Percentiles rank a stretch among this genome's conserved stretches.
These are phyloP conservation scores for Suzukiozyma palmioleophila DNA, from an alignment of 1,139 yeast species.

Conservation along the genomic window DNA sequence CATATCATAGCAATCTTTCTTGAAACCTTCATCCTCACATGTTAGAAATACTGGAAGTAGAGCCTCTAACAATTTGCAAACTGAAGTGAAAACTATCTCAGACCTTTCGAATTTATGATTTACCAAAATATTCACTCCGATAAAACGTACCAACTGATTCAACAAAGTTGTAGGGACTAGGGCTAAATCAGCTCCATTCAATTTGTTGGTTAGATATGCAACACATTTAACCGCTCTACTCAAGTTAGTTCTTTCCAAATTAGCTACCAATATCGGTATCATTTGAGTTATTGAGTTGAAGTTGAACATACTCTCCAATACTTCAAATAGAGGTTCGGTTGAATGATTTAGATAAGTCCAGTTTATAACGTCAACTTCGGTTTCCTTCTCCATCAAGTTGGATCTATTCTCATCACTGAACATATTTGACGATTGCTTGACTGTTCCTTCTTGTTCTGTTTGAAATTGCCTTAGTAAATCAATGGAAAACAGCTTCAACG, in stretches of 20 bases:
- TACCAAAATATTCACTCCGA: slow-evolving; percentile 30
- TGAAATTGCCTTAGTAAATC: neutral
- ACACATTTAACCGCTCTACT: neutral
- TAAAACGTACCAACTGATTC: slow-evolving; percentile 17
- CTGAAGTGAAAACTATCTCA: slow-evolving; percentile 27
- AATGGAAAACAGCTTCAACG: neutral
- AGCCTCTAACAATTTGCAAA: slow-evolving; percentile 20
- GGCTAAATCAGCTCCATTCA: neutral
- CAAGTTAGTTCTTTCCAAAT: neutral
- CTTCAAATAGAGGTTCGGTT: neutral
- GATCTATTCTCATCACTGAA: slow-evolving; percentile 1
- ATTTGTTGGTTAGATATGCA: neutral
- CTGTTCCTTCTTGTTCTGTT: neutral
- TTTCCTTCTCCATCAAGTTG: neutral
- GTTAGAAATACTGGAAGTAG: slow-evolving; percentile 12
- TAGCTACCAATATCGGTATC: neutral
- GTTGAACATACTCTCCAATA: slow-evolving; percentile 1
- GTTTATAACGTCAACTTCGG: neutral
- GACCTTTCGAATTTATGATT: slow-evolving; percentile 27
- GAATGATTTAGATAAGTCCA: neutral
- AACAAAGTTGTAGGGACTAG: slow-evolving; percentile 5
- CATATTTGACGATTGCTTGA: neutral
- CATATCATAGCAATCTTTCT: slow-evolving; percentile 33
- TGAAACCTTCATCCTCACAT: slow-evolving; percentile 14
- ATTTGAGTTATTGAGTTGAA: neutral